A percentile compares a stretch with the other conserved stretches of the same genome.
These are phyloP conservation scores for Ogataea kodamae DNA, from an alignment of 805 yeast genomes.

Conservation along the genomic window DNA sequence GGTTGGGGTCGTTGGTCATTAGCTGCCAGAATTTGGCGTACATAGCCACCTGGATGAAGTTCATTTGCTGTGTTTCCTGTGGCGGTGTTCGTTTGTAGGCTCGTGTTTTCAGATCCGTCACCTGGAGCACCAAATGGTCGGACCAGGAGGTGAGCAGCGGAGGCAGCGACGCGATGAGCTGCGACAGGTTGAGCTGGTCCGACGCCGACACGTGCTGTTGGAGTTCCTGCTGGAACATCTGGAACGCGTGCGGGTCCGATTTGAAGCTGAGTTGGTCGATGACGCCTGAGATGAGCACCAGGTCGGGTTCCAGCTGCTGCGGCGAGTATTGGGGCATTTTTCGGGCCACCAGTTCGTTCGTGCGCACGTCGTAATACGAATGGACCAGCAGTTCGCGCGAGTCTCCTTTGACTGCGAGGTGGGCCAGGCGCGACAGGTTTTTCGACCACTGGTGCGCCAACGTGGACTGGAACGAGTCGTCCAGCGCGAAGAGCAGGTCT, in stretches of 20 bases:
- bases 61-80: conserved; percentile 43
- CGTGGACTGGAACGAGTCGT: not conserved
- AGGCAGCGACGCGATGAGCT: conserved; percentile 16
- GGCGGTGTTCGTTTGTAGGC: conserved; percentile 46
- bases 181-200: conserved; percentile 20
- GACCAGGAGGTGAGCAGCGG: conserved; percentile 24
- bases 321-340: conserved; percentile 28
- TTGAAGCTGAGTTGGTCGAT: conserved; percentile 46
- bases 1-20: conserved; percentile 27
- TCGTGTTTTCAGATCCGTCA: conserved; percentile 65
- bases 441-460: conserved; percentile 39
- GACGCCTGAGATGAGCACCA: conserved; percentile 58
- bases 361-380: conserved; percentile 40
- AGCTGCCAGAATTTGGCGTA: conserved; percentile 49
- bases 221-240: conserved; percentile 24
- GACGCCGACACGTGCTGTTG: conserved; percentile 4
- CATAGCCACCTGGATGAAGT: conserved; percentile 58
- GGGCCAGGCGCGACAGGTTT: conserved; percentile 39
- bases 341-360: conserved; percentile 10
- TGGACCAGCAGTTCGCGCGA: conserved; percentile 65
- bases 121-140: conserved; percentile 28
- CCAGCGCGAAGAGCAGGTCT: not conserved
- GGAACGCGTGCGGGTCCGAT: conserved; percentile 15
- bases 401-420: conserved; percentile 44
- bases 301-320: conserved; percentile 41